phyloP scores from a whole-genome alignment of 2,329 filamentous ascomycete species.

The Cladophialophora exuberans region DNA sequence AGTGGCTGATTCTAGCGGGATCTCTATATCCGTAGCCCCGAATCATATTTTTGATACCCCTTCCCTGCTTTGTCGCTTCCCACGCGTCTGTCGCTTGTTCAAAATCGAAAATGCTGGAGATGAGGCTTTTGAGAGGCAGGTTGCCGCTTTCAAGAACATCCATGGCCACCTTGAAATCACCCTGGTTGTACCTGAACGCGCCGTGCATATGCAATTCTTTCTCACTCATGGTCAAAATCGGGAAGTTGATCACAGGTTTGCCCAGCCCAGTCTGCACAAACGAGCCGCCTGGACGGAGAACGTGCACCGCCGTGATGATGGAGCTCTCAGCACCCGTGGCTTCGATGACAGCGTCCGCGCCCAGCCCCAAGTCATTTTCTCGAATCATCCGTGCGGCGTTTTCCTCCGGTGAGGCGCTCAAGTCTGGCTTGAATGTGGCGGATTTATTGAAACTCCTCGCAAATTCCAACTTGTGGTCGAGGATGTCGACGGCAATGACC shows the following conservation, averaged over 20 bases:
- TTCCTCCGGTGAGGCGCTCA: slow-evolving; percentile 28
- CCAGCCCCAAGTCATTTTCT: slow-evolving; percentile 43
- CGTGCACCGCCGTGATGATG: slow-evolving; percentile 50
- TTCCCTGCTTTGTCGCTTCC: slow-evolving; percentile 36
- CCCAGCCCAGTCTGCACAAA: slow-evolving; percentile 44
- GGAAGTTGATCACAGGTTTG: slow-evolving; percentile 43
- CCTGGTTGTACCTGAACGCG: slow-evolving; percentile 40
- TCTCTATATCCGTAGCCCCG: slow-evolving; percentile 30
- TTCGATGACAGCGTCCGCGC: slow-evolving; percentile 47
- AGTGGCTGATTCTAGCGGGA: slow-evolving; percentile 19
- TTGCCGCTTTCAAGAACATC: slow-evolving; percentile 39
- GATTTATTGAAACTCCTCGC: slow-evolving; percentile 36
- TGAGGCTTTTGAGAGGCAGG: slow-evolving; percentile 38
- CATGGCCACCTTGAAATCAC: slow-evolving; percentile 43
- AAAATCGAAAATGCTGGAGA: slow-evolving; percentile 40
- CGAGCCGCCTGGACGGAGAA: slow-evolving; percentile 36
- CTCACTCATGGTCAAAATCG: slow-evolving; percentile 41
- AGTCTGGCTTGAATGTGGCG: slow-evolving; percentile 26
- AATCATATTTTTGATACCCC: slow-evolving; percentile 35
- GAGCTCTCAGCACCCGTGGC: slow-evolving; percentile 49
- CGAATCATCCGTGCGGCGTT: slow-evolving; percentile 39
- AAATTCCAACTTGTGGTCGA: slow-evolving; percentile 63
- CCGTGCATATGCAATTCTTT: slow-evolving; percentile 42
- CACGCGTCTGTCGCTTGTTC: slow-evolving; percentile 41
- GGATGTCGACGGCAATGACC: slow-evolving; percentile 65